A percentile compares a stretch with the other conserved stretches of the same genome.
Conservation (phyloP, 257 asterid genomes). For the Nicotiana noctiflora region DNA sequence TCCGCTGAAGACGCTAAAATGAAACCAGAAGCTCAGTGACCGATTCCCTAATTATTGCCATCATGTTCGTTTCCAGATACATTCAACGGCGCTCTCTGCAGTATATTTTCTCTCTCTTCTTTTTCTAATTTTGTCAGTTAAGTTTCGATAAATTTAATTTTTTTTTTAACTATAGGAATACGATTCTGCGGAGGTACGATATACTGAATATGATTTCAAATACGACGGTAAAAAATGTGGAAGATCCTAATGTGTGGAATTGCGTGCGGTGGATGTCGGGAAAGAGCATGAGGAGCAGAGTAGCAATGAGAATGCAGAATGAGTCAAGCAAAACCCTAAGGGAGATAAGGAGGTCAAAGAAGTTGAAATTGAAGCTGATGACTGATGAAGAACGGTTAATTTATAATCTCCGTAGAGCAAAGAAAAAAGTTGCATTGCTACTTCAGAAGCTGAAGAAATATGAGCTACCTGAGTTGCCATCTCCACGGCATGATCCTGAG, state of each 20-base stretch:
- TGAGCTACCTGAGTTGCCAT: conserved; percentile 92
- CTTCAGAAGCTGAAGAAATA: conserved; percentile 93
- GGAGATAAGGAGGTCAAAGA: conserved; percentile 81
- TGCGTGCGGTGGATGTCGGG: conserved; percentile 54
- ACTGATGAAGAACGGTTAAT: conserved; percentile 84
- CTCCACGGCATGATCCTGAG: conserved; percentile 95
- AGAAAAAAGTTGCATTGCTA: conserved; percentile 94
- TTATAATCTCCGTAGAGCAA: conserved; percentile 40
- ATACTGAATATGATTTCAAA: conserved; percentile 15
- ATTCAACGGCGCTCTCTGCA: conserved; percentile 24
- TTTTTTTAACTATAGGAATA: conserved; percentile 14
- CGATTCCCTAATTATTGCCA: not conserved
- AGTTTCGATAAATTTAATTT: not conserved
- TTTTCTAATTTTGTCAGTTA: not conserved
- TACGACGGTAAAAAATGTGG: conserved; percentile 4
- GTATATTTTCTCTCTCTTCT: not conserved
- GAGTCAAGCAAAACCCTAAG: conserved; percentile 80
- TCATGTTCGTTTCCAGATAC: conserved; percentile 28
- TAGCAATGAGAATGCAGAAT: conserved; percentile 69
- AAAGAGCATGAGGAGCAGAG: conserved; percentile 94
- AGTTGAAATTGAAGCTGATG: conserved; percentile 66
- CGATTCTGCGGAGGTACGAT: conserved; percentile 7
- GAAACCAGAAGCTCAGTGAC: not conserved
- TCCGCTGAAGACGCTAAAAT: not conserved
- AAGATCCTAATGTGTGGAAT: not conserved